Evolutionary conservation across 2,329 filamentous ascomycete genomes (phyloP).

Genomic region (Colletotrichum ledebouriae): DNA sequence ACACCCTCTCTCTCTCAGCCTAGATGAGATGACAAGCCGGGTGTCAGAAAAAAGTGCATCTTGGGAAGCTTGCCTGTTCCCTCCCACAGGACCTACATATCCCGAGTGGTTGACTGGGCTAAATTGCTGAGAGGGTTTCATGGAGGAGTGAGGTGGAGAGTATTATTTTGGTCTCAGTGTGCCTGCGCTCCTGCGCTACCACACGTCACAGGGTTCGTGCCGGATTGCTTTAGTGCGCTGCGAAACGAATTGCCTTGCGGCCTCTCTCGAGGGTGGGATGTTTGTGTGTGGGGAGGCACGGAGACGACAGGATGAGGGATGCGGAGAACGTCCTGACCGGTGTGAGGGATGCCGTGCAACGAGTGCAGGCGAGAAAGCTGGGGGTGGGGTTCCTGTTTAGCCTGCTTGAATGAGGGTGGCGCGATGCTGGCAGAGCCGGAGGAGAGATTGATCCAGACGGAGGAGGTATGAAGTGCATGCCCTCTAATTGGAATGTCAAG

Average conservation of each 20-base stretch:
- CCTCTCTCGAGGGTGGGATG: not conserved
- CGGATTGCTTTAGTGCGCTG: constrained; percentile 2
- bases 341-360: constrained; percentile 14
- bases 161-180: not conserved
- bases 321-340: constrained; percentile 13
- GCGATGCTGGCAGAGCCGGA: too few species aligned
- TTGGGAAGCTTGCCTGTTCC: not conserved
- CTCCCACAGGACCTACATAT: not conserved
- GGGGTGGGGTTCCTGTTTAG: too few species aligned
- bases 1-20: not conserved
- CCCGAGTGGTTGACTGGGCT: not conserved
- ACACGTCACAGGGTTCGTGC: constrained; percentile 21
- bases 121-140: constrained; percentile 17
- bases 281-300: not conserved
- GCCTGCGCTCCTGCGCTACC: not conserved
- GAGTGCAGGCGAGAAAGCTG: too few species aligned
- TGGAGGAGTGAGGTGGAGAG: not conserved
- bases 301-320: not conserved
- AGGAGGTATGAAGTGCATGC: too few species aligned
- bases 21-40: constrained; percentile 24
- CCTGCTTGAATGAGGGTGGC: too few species aligned
- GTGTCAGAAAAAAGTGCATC: not conserved
- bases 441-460: too few species aligned
- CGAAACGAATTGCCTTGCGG: constrained; percentile 4
- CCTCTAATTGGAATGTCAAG: not conserved